A percentile compares a stretch with the other conserved stretches of the same genome.
Conservation (phyloP, 768 basidiomycete genomes). For the Suillus alpinus region DNA sequence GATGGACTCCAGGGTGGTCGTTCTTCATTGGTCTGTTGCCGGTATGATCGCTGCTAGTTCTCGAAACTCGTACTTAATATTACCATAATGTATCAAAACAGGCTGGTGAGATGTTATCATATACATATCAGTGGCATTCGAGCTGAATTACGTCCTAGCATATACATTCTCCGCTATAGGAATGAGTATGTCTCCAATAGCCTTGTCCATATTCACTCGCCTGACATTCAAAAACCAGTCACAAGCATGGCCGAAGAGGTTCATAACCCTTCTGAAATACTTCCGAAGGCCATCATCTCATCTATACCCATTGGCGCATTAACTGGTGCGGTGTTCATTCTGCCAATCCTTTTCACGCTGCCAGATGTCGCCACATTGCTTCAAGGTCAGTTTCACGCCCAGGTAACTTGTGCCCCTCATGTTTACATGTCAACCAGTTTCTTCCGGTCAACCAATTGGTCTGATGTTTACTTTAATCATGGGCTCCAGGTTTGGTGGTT, state of each 20-base stretch:
- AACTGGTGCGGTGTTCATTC: conserved; percentile 51
- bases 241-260: conserved; percentile 71
- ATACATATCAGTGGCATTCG: background rate
- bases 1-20: conserved; percentile 66
- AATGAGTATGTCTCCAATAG: conserved; percentile 44
- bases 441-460: conserved; percentile 62
- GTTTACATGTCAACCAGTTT: conserved; percentile 33
- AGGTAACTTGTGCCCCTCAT: conserved; percentile 1
- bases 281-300: conserved; percentile 54
- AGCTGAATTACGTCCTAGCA: conserved; percentile 29
- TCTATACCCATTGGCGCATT: conserved; percentile 53
- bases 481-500: conserved; percentile 59
- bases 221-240: conserved; percentile 32
- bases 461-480: conserved; percentile 62
- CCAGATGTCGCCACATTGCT: conserved; percentile 55
- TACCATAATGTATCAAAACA: conserved; percentile 8
- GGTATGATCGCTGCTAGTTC: conserved; percentile 25
- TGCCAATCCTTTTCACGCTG: conserved; percentile 64
- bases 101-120: conserved; percentile 24
- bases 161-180: conserved; percentile 61
- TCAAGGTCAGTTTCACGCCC: conserved; percentile 35
- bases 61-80: background rate
- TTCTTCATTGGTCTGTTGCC: conserved; percentile 66
- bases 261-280: conserved; percentile 49
- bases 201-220: background rate